Evolutionary conservation across 441 rosid species (phyloP), one percentile per base, ranked within the genome.

Genomic region (Jatropha multifida): DNA sequence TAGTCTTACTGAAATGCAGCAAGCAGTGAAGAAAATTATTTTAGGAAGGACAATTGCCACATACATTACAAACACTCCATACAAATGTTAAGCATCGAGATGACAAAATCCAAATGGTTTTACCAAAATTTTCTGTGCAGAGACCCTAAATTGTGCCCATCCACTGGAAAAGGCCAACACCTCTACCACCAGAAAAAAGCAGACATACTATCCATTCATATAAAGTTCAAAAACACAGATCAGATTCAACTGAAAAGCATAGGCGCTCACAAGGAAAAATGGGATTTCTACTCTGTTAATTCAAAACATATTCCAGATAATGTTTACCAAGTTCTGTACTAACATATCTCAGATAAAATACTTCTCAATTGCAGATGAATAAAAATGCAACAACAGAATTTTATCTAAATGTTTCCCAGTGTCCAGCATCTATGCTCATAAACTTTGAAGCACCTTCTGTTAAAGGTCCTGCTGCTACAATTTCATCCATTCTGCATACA

Each of bases 401-500:
- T 23, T 58, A 20, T 58, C 27, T 58, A 58, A 10, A 20, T 20
- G 62, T 58, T 58, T 58, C 32, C 14, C 4, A 20, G 13, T 11
- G 62, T 58, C 32, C 62, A 54, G 59, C 74, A 77, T 79, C 71
- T 23, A 82, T 56, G 77, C 56, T 80, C 65, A 69, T 72, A 63
- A n/a, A 75, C 79, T 83, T 83, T 58, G 76, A 74, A 66, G 70
- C 54, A 74, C 75, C 82, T 51, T 74, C 88, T 3, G 80, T 75
- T 71, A 82, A 79, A 73, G 76, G 65, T 68, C 84, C 79, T 10
- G 58, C 71, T 27, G 77, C 67, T 20, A 84, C 81, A 74, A 55
- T 73, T 56, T 79, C 86, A 80, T 88, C 87, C 87, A 83, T 81
- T 79, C 88, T 88, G 83, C 49, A 68, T 10, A 76, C 18, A 83